These are phyloP conservation scores for Metschnikowia orientalis DNA, from an alignment of 805 yeast species.

Conservation along the genomic window DNA sequence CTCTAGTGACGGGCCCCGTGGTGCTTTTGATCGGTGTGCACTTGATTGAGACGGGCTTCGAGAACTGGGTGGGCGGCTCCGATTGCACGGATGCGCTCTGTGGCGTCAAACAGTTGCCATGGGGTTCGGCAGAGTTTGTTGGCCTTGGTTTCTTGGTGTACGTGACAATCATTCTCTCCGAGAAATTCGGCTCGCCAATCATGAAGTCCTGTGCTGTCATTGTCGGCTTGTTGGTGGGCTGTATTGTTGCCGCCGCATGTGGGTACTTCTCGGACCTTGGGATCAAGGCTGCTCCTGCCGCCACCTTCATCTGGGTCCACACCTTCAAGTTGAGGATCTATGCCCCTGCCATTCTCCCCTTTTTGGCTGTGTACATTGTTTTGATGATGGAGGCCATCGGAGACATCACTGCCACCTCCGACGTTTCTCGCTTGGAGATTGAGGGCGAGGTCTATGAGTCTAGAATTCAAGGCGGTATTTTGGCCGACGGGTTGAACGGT, in stretches of 20 bases:
- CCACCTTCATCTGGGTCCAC: slow-evolving; percentile 82
- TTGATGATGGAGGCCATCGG: slow-evolving; percentile 92
- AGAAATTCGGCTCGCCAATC: slow-evolving; percentile 87
- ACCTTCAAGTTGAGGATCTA: slow-evolving; percentile 72
- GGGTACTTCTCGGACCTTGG: slow-evolving; percentile 62
- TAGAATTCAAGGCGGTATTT: slow-evolving; percentile 88
- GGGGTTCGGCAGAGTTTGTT: slow-evolving; percentile 84
- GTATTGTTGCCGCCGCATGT: slow-evolving; percentile 87
- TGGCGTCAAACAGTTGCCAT: slow-evolving; percentile 35
- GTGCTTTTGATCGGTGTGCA: slow-evolving; percentile 12
- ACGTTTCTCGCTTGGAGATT: slow-evolving; percentile 78
- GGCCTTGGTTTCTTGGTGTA: slow-evolving; percentile 85
- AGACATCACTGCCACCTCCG: slow-evolving; percentile 89
- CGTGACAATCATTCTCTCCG: slow-evolving; percentile 66
- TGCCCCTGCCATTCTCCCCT: slow-evolving; percentile 81
- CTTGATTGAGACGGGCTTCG: slow-evolving; percentile 10
- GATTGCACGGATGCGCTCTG: slow-evolving; percentile 10
- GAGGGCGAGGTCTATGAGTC: slow-evolving; percentile 81
- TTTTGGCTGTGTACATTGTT: slow-evolving; percentile 75
- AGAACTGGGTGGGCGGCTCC: slow-evolving; percentile 14
- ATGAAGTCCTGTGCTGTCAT: slow-evolving; percentile 93
- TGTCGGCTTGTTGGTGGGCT: slow-evolving; percentile 76
- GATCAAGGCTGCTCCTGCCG: slow-evolving; percentile 74
- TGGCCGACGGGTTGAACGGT: slow-evolving; percentile 87
- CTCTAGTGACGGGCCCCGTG: slow-evolving; percentile 13